Percentiles rank a stretch among this genome's conserved stretches.
Conservation (phyloP, 192 early-diverging fungal genomes). For the Gonapodya prolifera region DNA sequence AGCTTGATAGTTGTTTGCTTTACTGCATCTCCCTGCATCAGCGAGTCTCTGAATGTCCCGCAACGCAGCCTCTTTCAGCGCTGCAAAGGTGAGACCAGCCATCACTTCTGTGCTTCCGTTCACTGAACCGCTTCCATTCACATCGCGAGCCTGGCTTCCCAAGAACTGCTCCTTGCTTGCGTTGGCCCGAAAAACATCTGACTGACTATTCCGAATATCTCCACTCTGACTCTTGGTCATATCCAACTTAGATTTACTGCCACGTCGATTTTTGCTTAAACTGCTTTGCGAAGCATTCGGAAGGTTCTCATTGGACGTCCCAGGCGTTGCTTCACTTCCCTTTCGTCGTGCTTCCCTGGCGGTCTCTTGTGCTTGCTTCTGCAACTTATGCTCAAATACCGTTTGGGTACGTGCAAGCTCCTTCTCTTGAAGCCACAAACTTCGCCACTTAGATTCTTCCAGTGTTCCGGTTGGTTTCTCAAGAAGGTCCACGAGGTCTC, state of each 20-base stretch:
- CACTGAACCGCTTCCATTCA: constrained; percentile 2
- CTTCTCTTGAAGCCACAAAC: not conserved
- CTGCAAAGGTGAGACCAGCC: constrained; percentile 44
- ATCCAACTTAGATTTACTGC: too few species aligned
- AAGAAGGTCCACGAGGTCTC: not conserved
- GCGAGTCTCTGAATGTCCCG: constrained; percentile 76
- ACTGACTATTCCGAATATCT: not conserved
- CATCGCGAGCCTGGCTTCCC: not conserved
- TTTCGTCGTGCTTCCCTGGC: not conserved
- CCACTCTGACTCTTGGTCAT: not conserved
- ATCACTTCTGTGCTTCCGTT: not conserved
- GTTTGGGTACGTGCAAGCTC: not conserved
- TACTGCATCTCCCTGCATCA: constrained; percentile 49
- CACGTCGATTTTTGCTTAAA: not conserved
- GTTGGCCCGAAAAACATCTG: not conserved
- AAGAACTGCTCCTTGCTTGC: not conserved
- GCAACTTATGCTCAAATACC: not conserved
- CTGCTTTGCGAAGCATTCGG: not conserved
- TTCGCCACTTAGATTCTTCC: not conserved
- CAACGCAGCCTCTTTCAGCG: constrained; percentile 68
- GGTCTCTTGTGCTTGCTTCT: not conserved
- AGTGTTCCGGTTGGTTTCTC: not conserved
- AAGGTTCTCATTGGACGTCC: not conserved
- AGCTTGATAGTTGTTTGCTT: constrained; percentile 75
- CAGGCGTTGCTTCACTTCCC: not conserved